A percentile compares a stretch with the other conserved stretches of the same genome.
Conservation (phyloP, 2,329 filamentous ascomycete species). For the Diaporthe amygdali region DNA sequence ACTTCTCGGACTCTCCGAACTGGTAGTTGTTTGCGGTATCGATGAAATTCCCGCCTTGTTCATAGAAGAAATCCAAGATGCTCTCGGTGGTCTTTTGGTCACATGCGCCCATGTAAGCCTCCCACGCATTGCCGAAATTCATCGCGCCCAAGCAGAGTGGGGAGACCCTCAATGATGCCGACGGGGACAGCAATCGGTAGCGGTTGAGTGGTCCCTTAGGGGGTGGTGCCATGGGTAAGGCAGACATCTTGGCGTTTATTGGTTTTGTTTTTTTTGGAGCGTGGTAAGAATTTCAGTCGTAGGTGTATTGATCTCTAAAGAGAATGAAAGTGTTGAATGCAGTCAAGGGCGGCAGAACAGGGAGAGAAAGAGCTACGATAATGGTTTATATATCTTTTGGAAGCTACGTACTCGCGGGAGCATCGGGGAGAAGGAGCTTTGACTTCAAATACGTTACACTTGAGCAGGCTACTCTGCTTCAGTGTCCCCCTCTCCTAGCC, state of each 20-base stretch:
- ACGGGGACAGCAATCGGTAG: conserved; percentile 70
- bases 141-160: conserved; percentile 68
- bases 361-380: not conserved
- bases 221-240: conserved; percentile 46
- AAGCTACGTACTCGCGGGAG: not conserved
- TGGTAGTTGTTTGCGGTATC: conserved; percentile 76
- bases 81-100: conserved; percentile 65
- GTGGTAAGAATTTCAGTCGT: not conserved
- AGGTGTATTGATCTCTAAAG: not conserved
- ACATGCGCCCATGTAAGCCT: conserved; percentile 66
- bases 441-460: not conserved
- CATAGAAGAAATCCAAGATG: conserved; percentile 70
- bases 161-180: conserved; percentile 69
- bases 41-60: conserved; percentile 73
- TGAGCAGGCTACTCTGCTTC: not conserved
- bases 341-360: not conserved
- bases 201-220: conserved; percentile 66
- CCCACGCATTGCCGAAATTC: conserved; percentile 60
- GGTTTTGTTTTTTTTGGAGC: not conserved
- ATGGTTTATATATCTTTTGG: not conserved
- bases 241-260: conserved; percentile 34
- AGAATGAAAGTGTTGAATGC: not conserved
- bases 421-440: not conserved
- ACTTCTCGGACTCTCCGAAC: conserved; percentile 61
- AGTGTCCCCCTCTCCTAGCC: not conserved